Base-by-base conservation (phyloP, 805 yeast genomes). In the Yarrowia sp. region DNA sequence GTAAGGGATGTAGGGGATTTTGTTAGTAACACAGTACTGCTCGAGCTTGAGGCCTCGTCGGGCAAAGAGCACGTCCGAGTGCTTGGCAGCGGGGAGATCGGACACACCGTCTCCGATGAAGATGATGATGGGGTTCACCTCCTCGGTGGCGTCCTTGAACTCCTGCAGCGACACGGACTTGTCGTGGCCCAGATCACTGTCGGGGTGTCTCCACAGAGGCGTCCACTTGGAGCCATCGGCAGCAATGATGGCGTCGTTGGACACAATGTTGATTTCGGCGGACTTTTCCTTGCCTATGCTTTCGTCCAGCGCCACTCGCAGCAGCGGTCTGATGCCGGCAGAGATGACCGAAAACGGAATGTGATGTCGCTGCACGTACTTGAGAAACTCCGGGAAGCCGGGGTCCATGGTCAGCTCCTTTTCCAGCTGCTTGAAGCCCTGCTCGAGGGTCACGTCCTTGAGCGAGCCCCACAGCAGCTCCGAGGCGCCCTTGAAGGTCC, bases 101-200 rank as follows among this genome's bases (percentile, higher is more conserved):
- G 82, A 81, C 38, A 86, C 83, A 5, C 90, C 90, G 48, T 85
- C 84, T 10, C 89, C 89, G 70, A 86, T 79, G 41, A 87, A 86
- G 12, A 77, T 77, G 38, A 86, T 74, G 50, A 70, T 48, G 12
- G 73, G 72, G 55, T 63, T 53, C 22, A 49, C 68, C 40, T 68
- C 68, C 10, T 40, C 61, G 19, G 73, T 70, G 10, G 74, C 72
- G 48, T 72, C 71, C 40, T 77, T 73, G 76, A 79, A 80, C 70
- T 81, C 82, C 69, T 75, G 73, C 70, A 81, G 76, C 7, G 82
- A 78, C 53, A 71, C 73, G 35, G 83, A 80, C 78, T 81, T 81
- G 73, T 81, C 83, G 72, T 81, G 83, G 69, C 83, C 83, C 35
- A 81, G 77, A 52, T 77, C 78, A 42, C 76, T 73, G 71, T 81